Conservation (phyloP, 1,139 yeast genomes). For the Geotrichum carabidarum region DNA sequence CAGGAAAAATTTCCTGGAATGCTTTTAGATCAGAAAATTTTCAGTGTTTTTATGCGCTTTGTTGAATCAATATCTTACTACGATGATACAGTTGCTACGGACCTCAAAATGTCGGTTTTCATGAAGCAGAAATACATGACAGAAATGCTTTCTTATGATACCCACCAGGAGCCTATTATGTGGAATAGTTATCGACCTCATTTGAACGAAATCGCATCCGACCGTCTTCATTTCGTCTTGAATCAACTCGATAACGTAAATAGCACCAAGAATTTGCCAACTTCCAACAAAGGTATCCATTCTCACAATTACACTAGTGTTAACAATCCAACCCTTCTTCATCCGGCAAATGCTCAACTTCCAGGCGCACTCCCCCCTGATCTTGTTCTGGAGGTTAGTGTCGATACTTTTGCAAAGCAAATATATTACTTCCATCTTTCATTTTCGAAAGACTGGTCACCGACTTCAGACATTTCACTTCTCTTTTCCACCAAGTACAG, state of each 20-base stretch:
- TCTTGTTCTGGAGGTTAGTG: slow-evolving; percentile 32
- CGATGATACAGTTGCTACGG: slow-evolving; percentile 44
- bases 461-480: slow-evolving; percentile 57
- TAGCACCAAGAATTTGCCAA: background rate
- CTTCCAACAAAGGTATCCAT: background rate
- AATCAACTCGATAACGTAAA: slow-evolving; percentile 1
- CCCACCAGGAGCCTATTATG: slow-evolving; percentile 25
- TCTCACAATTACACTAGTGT: slow-evolving; percentile 11
- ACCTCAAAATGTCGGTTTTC: slow-evolving; percentile 42
- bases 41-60: slow-evolving; percentile 42
- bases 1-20: slow-evolving; percentile 50
- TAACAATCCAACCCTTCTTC: slow-evolving; percentile 11
- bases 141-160: slow-evolving; percentile 31
- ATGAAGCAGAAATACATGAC: slow-evolving; percentile 43
- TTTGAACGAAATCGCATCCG: slow-evolving; percentile 22
- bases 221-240: slow-evolving; percentile 14
- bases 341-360: slow-evolving; percentile 6
- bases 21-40: slow-evolving; percentile 47
- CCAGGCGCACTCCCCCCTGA: slow-evolving; percentile 32
- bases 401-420: slow-evolving; percentile 36
- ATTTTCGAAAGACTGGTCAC: slow-evolving; percentile 58
- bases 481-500: slow-evolving; percentile 43
- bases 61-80: slow-evolving; percentile 44
- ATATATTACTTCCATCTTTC: slow-evolving; percentile 38
- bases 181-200: slow-evolving; percentile 28